Conservation (phyloP, 257 asterid genomes). For the Nicotiana knightiana region DNA sequence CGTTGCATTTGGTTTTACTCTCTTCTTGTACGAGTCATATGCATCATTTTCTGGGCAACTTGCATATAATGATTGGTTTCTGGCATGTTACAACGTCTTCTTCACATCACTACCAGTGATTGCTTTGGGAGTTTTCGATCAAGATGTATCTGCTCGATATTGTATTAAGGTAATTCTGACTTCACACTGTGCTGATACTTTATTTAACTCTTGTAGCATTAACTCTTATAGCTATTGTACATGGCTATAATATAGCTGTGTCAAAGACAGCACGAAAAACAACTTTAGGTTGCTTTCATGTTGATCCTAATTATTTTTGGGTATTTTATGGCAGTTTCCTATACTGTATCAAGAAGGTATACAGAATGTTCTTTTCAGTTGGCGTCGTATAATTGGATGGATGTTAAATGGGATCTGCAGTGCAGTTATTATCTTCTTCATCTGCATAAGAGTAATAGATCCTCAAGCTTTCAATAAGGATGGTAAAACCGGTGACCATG, state of each 20-base stretch:
- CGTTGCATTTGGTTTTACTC: constrained; percentile 57
- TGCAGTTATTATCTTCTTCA: constrained; percentile 69
- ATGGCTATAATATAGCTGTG: too few relatives aligned
- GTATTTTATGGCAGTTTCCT: constrained; percentile 59
- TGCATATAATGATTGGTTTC: constrained; percentile 85
- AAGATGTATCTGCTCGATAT: constrained; percentile 78
- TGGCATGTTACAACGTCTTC: constrained; percentile 82
- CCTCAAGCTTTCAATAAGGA: constrained; percentile 57
- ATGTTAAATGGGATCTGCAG: constrained; percentile 74
- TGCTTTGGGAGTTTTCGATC: constrained; percentile 89
- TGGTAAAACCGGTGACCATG: constrained; percentile 57
- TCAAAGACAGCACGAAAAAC: too few relatives aligned
- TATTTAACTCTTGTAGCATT: too few relatives aligned
- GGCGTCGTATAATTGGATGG: constrained; percentile 91
- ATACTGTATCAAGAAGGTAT: constrained; percentile 94
- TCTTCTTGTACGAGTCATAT: constrained; percentile 65
- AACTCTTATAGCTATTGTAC: too few relatives aligned
- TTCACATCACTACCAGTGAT: constrained; percentile 90
- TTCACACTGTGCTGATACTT: neutral
- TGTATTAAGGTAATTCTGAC: constrained; percentile 58
- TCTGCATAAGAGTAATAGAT: constrained; percentile 42
- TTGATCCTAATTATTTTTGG: constrained; percentile 1
- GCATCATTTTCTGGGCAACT: constrained; percentile 78
- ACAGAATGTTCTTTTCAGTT: constrained; percentile 81
- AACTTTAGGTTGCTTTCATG: too few relatives aligned